Evolutionary conservation across 129 eudicot genomes (phyloP), one percentile per base, ranked within the genome.

Genomic region (Apium graveolens): DNA sequence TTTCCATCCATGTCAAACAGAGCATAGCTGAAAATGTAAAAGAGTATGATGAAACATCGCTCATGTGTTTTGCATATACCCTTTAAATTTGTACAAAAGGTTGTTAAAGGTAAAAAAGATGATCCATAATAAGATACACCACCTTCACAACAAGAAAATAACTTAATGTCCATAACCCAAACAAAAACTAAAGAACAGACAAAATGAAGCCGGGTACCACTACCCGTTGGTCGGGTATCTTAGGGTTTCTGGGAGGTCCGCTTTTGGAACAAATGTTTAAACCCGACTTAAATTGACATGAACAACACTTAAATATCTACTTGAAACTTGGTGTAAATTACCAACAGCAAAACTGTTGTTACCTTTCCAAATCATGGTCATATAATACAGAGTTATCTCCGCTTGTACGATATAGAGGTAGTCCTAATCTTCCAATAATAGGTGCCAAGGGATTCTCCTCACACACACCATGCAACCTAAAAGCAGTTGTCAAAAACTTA

Each of bases 291-390:
- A 38, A 24, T 39, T 72, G 34, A 72, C 76, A 24, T 20, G 13
- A 65, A 65, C 9, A 65, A 7, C 21, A 65, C 3, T 65, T 29
- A 65, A 65, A 65, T 65, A 26, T 65, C 35, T 65, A 31, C 74
- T 11, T 38, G 18, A 20, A 70, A 70, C 24, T 24, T 70, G 17
- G 74, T 38, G 75, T 35, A 24, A 35, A 70, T 38, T 38, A 21
- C 12, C 76, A 73, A 66, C 39, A 63, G 34, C n/a, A 43, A 45
- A 42, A 41, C 1, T 4, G 29, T 62, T 26, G 11, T 74, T 75
- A 89, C 99, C 99, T 92, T 84, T 96, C 99, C 76, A 96, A 83
- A 75, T 96, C 99, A 82, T 96, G 99, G 82, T 96, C 99, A 86
- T 96, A 96, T 72, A 96, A 70, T 80, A 96, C 97, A 5, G 99